Percentiles rank a stretch among this genome's conserved stretches.
These are phyloP conservation scores for Arctium lappa DNA, from an alignment of 129 eudicot species.

Conservation along the genomic window DNA sequence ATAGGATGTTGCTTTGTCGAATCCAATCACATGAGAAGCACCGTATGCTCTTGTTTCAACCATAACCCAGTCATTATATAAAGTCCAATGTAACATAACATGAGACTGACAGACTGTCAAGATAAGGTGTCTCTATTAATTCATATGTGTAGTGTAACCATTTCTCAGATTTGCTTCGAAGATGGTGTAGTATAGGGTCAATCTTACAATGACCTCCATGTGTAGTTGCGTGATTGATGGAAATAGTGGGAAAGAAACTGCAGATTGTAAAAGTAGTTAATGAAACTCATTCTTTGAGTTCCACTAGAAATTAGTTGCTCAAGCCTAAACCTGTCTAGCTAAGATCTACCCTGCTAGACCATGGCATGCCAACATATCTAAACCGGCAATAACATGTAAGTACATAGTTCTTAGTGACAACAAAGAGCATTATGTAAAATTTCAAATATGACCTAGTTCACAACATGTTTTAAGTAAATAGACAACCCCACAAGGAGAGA, in stretches of 20 bases:
- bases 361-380: background rate
- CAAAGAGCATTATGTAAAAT: background rate
- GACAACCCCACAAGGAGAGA: background rate
- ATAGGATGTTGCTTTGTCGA: background rate
- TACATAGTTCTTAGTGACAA: background rate
- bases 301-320: background rate
- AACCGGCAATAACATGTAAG: background rate
- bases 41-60: background rate
- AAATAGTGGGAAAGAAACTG: background rate
- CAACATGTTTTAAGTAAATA: background rate
- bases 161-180: background rate
- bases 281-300: background rate
- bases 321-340: background rate
- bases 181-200: background rate
- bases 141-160: background rate
- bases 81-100: background rate
- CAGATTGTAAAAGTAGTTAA: background rate
- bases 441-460: background rate
- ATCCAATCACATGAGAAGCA: background rate
- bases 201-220: background rate
- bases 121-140: background rate
- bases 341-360: background rate
- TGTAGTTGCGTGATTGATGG: background rate
- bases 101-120: background rate
- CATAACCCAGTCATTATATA: background rate